Evolutionary conservation across 225 moss, liverwort and hornwort species (phyloP), one percentile per base, ranked within the genome.

Genomic region (Straminergon stramineum): DNA sequence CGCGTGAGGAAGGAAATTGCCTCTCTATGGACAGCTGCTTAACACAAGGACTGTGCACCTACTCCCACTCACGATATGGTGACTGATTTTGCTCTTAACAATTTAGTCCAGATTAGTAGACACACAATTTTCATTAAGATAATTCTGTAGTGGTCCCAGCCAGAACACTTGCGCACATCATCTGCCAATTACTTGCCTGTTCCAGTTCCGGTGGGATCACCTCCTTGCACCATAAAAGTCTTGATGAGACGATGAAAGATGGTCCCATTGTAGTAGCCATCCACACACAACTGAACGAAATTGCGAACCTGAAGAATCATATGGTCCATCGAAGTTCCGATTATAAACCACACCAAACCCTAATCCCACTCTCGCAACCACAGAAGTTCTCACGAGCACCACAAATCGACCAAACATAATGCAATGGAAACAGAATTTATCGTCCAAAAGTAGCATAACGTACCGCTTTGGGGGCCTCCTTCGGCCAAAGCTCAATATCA

Each of bases 151-250:
- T 34, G 5, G 56, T 17, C 20, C 74, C 41, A 75, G 37, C 9
- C 28, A 30, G 63, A 56, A 71, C 13, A 68, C 17, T 53, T 83
- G 35, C 32, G 48, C 55, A 81, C 34, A 43, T 75, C 35, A 35
- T 74, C 34, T 10, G 39, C 39, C 28, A 87, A 67, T 64, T 39
- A 85, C 90, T 91, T 86, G 88, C 97, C 97, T 93, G 94, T 94
- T 93, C 99, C 99, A 89, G 93, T 97, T 90, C 97, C 97, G 4
- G 95, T 96, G 22, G 97, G 96, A 94, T 99, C 99, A 52, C 99
- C 99, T 84, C 99, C 99, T 96, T 99, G 99, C 89, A 99, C 91
- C 99, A 99, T 99, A 86, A 99, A 99, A 48, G 93, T 94, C 93
- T 99, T 97, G 90, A 99, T 97, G 65, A 99, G 95, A 15, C 99